These are phyloP conservation scores for Rhodotorula taiwanensis DNA, from an alignment of 768 basidiomycete genomes.

Conservation along the genomic window DNA sequence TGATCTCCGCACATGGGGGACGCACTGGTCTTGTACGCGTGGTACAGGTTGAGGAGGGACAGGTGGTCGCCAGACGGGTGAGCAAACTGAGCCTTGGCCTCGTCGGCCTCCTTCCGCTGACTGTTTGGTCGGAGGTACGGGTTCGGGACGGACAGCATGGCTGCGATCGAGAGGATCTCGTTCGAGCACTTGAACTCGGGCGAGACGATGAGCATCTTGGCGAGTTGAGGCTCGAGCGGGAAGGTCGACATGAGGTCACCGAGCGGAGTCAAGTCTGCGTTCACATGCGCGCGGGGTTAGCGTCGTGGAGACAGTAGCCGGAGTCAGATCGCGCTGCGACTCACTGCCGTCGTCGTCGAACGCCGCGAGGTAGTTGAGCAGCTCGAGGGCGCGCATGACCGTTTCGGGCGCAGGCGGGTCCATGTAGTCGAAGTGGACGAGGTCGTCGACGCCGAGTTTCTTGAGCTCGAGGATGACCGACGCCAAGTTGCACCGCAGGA, in stretches of 20 bases:
- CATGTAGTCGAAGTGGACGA: conserved; percentile 50
- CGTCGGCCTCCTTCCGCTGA: conserved; percentile 81
- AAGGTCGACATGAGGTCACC: conserved; percentile 95
- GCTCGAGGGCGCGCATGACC: conserved; percentile 89
- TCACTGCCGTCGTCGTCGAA: conserved; percentile 79
- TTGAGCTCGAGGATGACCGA: conserved; percentile 89
- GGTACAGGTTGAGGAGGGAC: conserved; percentile 89
- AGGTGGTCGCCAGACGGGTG: conserved; percentile 96
- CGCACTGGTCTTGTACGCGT: conserved; percentile 61
- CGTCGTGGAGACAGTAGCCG: too few relatives aligned
- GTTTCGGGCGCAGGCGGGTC: conserved; percentile 94
- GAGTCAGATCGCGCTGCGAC: too few relatives aligned
- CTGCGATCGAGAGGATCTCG: conserved; percentile 87
- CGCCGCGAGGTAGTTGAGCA: conserved; percentile 84
- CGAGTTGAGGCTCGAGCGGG: conserved; percentile 94
- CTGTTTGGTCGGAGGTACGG: conserved; percentile 89
- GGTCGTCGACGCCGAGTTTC: conserved; percentile 89
- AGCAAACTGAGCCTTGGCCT: conserved; percentile 76
- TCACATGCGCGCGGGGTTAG: too few relatives aligned
- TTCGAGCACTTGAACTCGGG: conserved; percentile 95
- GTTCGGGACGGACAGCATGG: conserved; percentile 97
- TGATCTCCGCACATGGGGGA: neutral
- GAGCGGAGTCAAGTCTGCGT: conserved; percentile 62
- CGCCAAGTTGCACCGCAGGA: conserved; percentile 82
- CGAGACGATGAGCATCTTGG: conserved; percentile 88